These are phyloP conservation scores for Fusarium sp. DNA, from an alignment of 2,329 filamentous ascomycete species.

Conservation along the genomic window DNA sequence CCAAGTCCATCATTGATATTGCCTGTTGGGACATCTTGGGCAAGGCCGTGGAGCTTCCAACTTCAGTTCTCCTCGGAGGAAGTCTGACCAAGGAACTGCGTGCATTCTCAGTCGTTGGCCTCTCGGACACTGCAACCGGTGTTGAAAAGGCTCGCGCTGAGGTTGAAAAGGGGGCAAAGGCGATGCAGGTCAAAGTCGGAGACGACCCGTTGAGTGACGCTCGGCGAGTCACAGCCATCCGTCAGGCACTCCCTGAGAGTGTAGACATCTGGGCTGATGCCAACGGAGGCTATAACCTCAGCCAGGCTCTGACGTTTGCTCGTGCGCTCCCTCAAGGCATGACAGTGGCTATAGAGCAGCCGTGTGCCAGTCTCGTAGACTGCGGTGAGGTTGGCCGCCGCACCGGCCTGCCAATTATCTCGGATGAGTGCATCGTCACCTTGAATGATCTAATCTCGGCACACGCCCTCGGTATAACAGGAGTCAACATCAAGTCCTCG, in stretches of 20 bases:
- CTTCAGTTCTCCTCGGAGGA: background rate
- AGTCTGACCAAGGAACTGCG: background rate
- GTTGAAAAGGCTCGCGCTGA: constrained; percentile 5
- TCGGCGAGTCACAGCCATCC: background rate
- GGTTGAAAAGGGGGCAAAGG: constrained; percentile 1
- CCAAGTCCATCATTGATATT: background rate
- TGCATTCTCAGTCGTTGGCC: background rate
- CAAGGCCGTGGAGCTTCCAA: background rate
- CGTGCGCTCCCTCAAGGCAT: background rate
- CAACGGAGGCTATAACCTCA: background rate
- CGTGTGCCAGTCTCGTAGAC: background rate
- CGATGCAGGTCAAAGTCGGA: constrained; percentile 12
- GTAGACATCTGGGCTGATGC: background rate
- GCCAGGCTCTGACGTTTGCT: background rate
- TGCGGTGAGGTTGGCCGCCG: background rate
- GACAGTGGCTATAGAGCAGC: background rate
- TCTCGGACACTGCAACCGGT: background rate
- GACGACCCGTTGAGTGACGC: constrained; percentile 14
- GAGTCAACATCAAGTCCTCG: constrained; percentile 14
- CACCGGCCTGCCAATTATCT: background rate
- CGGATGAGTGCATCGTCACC: constrained; percentile 9
- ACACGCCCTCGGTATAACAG: constrained; percentile 2
- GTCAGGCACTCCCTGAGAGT: background rate
- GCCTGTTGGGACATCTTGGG: background rate
- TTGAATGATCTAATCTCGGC: constrained; percentile 5